A percentile compares a stretch with the other conserved stretches of the same genome.
Evolutionary conservation across 106 monocot genomes (phyloP).

Genomic region (Posidonia australis): DNA sequence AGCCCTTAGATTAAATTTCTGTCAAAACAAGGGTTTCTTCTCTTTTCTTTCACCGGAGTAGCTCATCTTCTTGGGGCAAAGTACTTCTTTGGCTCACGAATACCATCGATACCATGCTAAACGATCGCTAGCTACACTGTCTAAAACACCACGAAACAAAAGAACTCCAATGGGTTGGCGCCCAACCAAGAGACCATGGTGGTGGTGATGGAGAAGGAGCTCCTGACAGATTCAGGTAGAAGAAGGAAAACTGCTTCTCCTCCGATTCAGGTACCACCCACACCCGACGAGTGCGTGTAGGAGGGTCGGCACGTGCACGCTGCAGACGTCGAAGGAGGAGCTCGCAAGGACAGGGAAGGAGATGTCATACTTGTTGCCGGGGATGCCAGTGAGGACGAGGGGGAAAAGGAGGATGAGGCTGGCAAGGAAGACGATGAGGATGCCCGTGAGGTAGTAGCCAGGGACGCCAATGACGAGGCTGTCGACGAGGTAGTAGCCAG

Average conservation of each 20-base stretch:
- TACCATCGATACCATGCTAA: constrained; percentile 49
- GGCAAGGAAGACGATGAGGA: constrained; percentile 18
- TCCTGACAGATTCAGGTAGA: constrained; percentile 28
- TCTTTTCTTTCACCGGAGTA: too few relatives aligned
- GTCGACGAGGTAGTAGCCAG: constrained; percentile 26
- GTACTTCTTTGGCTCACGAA: constrained; percentile 70
- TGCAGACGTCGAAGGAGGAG: constrained; percentile 59
- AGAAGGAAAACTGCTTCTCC: constrained; percentile 66
- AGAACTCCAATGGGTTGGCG: constrained; percentile 38
- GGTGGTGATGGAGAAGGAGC: constrained; percentile 1
- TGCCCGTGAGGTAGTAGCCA: constrained; percentile 24
- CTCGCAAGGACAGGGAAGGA: constrained; percentile 89
- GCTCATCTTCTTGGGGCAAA: too few relatives aligned
- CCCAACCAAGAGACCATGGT: constrained; percentile 26
- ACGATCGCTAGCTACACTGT: constrained; percentile 41
- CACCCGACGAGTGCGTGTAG: constrained; percentile 81
- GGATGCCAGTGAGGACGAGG: constrained; percentile 44
- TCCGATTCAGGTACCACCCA: constrained; percentile 97
- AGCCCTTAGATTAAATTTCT: too few relatives aligned
- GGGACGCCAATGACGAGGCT: constrained; percentile 27
- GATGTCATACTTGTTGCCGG: constrained; percentile 57
- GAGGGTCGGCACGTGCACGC: constrained; percentile 66
- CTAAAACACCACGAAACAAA: constrained; percentile 71
- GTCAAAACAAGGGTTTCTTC: too few relatives aligned
- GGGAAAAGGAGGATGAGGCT: constrained; percentile 14